Percentiles rank a stretch among this genome's conserved stretches.
Evolutionary conservation across 352 stramenopile genomes (phyloP).

Genomic region (Elongisporangium undulatum): DNA sequence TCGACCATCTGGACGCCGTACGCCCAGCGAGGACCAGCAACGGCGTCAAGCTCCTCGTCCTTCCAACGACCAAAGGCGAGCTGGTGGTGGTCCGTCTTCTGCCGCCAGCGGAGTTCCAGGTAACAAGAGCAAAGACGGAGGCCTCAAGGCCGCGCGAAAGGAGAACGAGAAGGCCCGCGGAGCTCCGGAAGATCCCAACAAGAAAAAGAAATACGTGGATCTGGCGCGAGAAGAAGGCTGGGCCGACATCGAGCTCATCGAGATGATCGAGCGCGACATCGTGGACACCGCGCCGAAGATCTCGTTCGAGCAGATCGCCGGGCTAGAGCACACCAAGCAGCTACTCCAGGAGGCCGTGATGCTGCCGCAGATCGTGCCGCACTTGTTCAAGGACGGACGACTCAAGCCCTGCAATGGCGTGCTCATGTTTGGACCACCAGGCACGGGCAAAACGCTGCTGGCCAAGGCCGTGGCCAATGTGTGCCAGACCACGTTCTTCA

Average conservation of each 20-base stretch:
- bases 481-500: conserved; percentile 98
- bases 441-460: conserved; percentile 89
- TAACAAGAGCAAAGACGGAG: conserved; percentile 30
- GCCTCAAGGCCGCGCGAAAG: conserved; percentile 33
- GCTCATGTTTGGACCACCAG: conserved; percentile 84
- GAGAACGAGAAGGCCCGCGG: conserved; percentile 25
- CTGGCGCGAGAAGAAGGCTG: conserved; percentile 65
- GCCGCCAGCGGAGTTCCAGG: conserved; percentile 19
- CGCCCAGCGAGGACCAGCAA: conserved; percentile 52
- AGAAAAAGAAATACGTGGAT: conserved; percentile 74
- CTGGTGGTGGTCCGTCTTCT: conserved; percentile 11
- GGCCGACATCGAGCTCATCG: conserved; percentile 79
- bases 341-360: conserved; percentile 82
- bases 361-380: conserved; percentile 77
- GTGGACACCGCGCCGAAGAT: conserved; percentile 67
- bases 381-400: conserved; percentile 79
- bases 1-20: conserved; percentile 40
- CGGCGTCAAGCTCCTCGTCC: conserved; percentile 26
- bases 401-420: conserved; percentile 81
- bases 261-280: conserved; percentile 86
- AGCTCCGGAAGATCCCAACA: neutral
- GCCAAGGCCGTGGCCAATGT: conserved; percentile 92
- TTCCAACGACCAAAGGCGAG: conserved; percentile 16
- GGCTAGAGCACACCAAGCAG: conserved; percentile 78
- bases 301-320: conserved; percentile 75